Base-by-base conservation (phyloP, 2,329 filamentous ascomycete species). In the Botrytis paeoniae region DNA sequence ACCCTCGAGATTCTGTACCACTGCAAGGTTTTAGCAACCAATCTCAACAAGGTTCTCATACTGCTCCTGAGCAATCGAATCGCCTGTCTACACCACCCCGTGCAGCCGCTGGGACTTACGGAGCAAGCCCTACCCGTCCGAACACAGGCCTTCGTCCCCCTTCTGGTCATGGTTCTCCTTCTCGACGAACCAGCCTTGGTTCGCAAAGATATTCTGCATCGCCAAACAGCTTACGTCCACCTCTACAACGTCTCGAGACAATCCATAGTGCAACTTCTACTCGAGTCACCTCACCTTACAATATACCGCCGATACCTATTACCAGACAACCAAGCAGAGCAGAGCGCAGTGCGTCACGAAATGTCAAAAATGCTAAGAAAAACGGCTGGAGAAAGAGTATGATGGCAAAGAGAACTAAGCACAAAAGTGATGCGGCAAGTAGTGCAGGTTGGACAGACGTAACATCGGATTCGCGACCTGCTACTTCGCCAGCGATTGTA, bases 281-380 rank as follows among this genome's bases (percentile, higher is more conserved):
- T 43, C 75, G 71, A 14, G 78, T 45, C 3, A n/a, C 39, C 54
- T 45, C 29, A 62, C 68, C 54, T 43, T 69, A 57, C 48, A 69
- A 69, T 22, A 25, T 69, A 41, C 74, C 61, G 73, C 74, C 61
- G 70, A 73, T 73, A 60, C 59, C 75, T 43, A 62, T 78, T 7
- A 45, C 25, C 22, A 76, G 80, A 78, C 75, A 83, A 51, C 82
- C 84, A 54, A 89, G 88, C 77, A 85, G 89, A 59, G 88, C 88
- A 2, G 87, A 88, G 78, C 83, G 88, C 41, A 89, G 88, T 73
- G 89, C 89, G 9, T 85, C 88, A 16, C 89, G 87, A 81, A 91
- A 91, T 76, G 87, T 91, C 41, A 84, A 86, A 29, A 88, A 90
- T 74, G 89, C 89, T 1, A 88, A 86, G 81, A 85, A 84, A 77